Evolutionary conservation across 148 eudicot species (phyloP).

Genomic region (Diospyros lotus): DNA sequence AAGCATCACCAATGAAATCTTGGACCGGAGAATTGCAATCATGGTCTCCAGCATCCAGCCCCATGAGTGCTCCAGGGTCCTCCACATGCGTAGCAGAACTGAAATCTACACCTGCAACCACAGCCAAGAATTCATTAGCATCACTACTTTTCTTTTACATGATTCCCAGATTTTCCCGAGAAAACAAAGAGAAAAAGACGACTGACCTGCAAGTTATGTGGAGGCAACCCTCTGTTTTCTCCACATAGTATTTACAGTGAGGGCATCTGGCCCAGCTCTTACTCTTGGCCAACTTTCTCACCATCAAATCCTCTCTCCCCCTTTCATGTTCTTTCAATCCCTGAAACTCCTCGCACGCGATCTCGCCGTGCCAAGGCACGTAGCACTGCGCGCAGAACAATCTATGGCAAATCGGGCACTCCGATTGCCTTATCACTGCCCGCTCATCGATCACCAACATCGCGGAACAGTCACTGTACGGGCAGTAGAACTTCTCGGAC

Average conservation of each 20-base stretch:
- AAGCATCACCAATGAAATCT: too few species aligned
- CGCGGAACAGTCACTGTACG: slow-evolving; percentile 49
- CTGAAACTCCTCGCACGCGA: slow-evolving; percentile 47
- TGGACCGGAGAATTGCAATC: too few species aligned
- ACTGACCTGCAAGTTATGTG: slow-evolving; percentile 50
- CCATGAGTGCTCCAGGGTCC: slow-evolving; percentile 15
- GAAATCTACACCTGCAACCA: slow-evolving; percentile 28
- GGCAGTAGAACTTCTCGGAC: slow-evolving; percentile 43
- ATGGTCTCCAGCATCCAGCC: neutral
- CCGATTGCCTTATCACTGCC: slow-evolving; percentile 16
- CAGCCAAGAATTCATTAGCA: neutral
- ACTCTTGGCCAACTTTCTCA: slow-evolving; percentile 47
- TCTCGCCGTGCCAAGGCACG: slow-evolving; percentile 55
- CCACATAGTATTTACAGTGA: slow-evolving; percentile 44
- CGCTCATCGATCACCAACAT: slow-evolving; percentile 33
- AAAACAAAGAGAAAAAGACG: neutral
- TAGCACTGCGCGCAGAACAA: slow-evolving; percentile 56
- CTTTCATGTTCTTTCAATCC: slow-evolving; percentile 30
- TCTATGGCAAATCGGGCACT: slow-evolving; percentile 52
- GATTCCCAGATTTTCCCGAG: too few species aligned
- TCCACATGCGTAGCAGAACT: slow-evolving; percentile 44
- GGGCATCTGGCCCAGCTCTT: slow-evolving; percentile 55
- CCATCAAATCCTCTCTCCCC: slow-evolving; percentile 38
- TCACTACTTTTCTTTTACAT: too few species aligned
- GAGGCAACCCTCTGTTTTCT: slow-evolving; percentile 50